Base-by-base conservation (phyloP, 306 rosid genomes). In the Ammopiptanthus mongolicus region DNA sequence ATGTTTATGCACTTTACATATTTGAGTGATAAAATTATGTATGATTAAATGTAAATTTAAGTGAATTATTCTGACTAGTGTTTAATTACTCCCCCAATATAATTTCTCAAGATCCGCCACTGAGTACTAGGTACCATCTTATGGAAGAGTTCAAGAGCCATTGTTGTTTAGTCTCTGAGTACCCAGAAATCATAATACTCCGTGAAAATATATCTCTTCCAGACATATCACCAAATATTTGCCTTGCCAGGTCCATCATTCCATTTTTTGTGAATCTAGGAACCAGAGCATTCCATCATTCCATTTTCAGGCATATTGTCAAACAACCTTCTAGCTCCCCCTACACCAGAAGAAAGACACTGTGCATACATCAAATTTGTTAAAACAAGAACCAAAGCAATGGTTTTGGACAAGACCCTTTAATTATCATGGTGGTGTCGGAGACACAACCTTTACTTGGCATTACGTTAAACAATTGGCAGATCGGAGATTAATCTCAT, bases 111-210 rank as follows among this genome's bases (percentile, higher is more conserved):
- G n/a, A n/a, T n/a, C n/a, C n/a, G n/a, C n/a, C n/a, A n/a, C n/a
- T n/a, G n/a, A n/a, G n/a, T n/a, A 63, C 87, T 58, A 50, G 74
- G 82, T 61, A 87, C 80, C 97, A 95, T 91, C 74, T 62, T 68
- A 65, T 83, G 92, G 81, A 91, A 90, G 83, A 91, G 89, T 71
- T 86, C 86, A 65, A 95, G 69, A 79, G 97, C 97, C 82, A 88
- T 55, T 59, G 92, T 47, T 87, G 86, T 59, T 90, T 88, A 19
- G 79, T 80, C 80, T 95, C 97, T 46, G 96, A 76, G 57, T 85
- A 88, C 74, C 97, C 95, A 61, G 97, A 88, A 82, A 95, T 91
- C 86, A 95, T 85, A 41, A 87, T 78, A 76, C 96, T 91, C 96
- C 96, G 90, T 0, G 97, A 90, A 86, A 84, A 91, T 3, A 95